Evolutionary conservation across 768 basidiomycete genomes (phyloP).

Genomic region (Rhizopogon roseolus): DNA sequence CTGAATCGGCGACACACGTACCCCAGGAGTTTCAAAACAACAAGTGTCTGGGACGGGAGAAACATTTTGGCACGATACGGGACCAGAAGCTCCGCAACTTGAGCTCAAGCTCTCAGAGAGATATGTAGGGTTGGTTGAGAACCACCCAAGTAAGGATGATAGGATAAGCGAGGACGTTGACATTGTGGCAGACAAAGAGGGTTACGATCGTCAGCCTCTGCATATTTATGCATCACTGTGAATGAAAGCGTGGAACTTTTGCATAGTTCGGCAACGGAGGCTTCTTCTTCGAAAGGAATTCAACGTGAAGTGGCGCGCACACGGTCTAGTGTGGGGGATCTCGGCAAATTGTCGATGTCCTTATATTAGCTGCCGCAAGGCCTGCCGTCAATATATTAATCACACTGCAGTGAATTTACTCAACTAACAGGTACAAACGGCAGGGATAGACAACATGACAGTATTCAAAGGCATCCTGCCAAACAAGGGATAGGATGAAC

Average conservation of each 20-base stretch:
- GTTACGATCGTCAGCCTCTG: too few relatives aligned
- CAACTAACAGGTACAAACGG: neutral
- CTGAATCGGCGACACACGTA: slow-evolving; percentile 25
- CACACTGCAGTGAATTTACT: too few relatives aligned
- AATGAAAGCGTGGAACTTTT: too few relatives aligned
- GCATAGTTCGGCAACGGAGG: too few relatives aligned
- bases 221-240: too few relatives aligned
- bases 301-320: too few relatives aligned
- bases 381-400: too few relatives aligned
- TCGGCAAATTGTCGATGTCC: too few relatives aligned
- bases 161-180: slow-evolving; percentile 12
- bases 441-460: neutral
- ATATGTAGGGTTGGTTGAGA: slow-evolving; percentile 16
- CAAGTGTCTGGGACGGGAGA: slow-evolving; percentile 44
- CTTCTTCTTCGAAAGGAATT: too few relatives aligned
- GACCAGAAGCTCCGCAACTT: slow-evolving; percentile 47
- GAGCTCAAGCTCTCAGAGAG: slow-evolving; percentile 37
- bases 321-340: too few relatives aligned
- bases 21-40: slow-evolving; percentile 65
- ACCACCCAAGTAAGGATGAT: slow-evolving; percentile 14
- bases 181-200: neutral
- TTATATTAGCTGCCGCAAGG: too few relatives aligned
- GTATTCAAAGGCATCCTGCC: neutral
- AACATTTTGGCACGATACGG: slow-evolving; percentile 46
- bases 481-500: neutral